Evolutionary conservation across 164 flowering plant genomes (phyloP).

Genomic region (Kingdonia uniflora): DNA sequence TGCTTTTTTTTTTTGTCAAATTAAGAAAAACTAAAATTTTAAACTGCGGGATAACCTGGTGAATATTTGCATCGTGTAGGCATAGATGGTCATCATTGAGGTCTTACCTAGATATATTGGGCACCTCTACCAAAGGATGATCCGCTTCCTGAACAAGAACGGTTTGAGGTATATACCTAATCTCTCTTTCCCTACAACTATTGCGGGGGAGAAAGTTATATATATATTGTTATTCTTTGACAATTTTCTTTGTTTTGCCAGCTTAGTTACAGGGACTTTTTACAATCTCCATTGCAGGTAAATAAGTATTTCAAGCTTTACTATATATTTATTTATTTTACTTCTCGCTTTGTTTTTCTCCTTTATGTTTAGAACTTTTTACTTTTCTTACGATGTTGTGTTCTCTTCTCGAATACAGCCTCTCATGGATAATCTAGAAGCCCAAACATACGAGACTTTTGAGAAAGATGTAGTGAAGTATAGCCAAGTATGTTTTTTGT

Average conservation of each 20-base stretch:
- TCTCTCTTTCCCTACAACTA: neutral
- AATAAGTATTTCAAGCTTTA: too few species aligned
- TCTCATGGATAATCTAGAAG: constrained; percentile 98
- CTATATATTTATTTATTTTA: neutral
- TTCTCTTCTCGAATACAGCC: constrained; percentile 46
- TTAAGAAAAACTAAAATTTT: neutral
- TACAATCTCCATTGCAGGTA: constrained; percentile 94
- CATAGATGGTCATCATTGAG: constrained; percentile 44
- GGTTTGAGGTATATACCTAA: constrained; percentile 68
- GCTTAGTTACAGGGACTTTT: constrained; percentile 90
- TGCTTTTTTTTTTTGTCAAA: constrained; percentile 1
- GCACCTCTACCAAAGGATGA: constrained; percentile 81
- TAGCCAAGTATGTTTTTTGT: constrained; percentile 46
- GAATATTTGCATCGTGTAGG: constrained; percentile 26
- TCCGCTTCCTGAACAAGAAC: constrained; percentile 90
- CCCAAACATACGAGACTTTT: constrained; percentile 98
- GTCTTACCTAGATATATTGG: constrained; percentile 81
- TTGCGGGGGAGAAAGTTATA: too few species aligned
- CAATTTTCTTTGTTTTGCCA: constrained; percentile 25
- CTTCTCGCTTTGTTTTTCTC: neutral
- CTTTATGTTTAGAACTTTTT: neutral
- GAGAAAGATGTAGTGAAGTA: constrained; percentile 90
- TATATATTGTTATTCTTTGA: neutral
- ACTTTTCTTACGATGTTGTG: neutral
- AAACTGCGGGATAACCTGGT: neutral